A percentile compares a stretch with the other conserved stretches of the same genome.
Evolutionary conservation across 1,284 basidiomycete species (phyloP).

Genomic region (Trichosporon coremiiforme): DNA sequence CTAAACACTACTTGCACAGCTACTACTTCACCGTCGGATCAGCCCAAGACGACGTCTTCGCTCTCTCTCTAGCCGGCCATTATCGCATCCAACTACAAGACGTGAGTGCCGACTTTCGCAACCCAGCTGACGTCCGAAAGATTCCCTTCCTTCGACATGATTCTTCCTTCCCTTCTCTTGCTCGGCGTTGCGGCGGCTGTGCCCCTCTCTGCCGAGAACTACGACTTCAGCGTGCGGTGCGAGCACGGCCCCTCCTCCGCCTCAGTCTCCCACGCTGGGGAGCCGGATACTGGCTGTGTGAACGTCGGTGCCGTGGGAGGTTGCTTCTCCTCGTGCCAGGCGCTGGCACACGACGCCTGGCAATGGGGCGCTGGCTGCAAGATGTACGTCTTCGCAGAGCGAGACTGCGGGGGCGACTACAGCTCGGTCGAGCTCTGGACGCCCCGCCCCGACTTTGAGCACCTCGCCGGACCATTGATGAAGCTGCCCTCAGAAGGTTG

Average conservation of each 20-base stretch:
- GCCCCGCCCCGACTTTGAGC: conserved; percentile 3
- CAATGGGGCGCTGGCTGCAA: conserved; percentile 4
- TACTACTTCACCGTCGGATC: too few species aligned
- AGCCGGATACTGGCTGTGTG: neutral
- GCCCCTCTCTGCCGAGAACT: neutral
- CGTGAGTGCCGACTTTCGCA: neutral
- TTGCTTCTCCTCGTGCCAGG: neutral
- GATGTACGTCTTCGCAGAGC: neutral
- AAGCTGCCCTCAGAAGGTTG: neutral
- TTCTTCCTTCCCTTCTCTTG: neutral
- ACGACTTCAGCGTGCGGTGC: conserved; percentile 6
- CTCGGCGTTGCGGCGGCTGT: neutral
- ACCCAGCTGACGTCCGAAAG: neutral
- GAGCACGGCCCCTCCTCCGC: neutral
- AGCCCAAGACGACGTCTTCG: too few species aligned
- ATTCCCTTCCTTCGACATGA: neutral
- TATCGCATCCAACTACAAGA: neutral
- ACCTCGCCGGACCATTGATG: neutral
- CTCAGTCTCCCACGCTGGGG: neutral
- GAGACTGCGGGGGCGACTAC: conserved; percentile 9
- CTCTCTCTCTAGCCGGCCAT: neutral
- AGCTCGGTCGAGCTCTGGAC: conserved; percentile 8
- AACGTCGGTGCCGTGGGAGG: neutral
- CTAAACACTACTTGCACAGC: neutral
- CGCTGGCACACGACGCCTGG: conserved; percentile 4